Evolutionary conservation across 371 early-diverging fungal genomes (phyloP).

Genomic region (Actinomortierella wolfii): DNA sequence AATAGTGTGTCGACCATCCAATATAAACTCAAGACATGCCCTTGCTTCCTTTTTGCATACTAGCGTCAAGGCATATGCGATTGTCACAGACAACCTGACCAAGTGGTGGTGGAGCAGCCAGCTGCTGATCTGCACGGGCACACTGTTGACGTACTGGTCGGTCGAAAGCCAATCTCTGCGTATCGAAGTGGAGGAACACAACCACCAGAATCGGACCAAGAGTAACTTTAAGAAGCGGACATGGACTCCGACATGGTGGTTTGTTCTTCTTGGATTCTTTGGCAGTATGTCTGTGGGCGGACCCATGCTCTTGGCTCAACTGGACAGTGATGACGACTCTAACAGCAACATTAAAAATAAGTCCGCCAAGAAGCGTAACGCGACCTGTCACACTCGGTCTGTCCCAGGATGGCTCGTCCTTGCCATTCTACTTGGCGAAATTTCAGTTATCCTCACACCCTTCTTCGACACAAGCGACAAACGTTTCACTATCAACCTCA

Average conservation of each 20-base stretch:
- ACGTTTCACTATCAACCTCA: conserved; percentile 26
- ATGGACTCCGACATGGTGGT: conserved; percentile 48
- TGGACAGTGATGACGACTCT: conserved; percentile 10
- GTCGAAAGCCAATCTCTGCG: conserved; percentile 41
- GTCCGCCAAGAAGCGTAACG: conserved; percentile 10
- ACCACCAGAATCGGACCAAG: conserved; percentile 4
- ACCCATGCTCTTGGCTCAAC: conserved; percentile 40
- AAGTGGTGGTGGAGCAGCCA: conserved; percentile 49
- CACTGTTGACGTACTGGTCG: conserved; percentile 42
- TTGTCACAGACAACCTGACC: conserved; percentile 39
- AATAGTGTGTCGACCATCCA: too few relatives aligned
- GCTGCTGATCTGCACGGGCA: conserved; percentile 35
- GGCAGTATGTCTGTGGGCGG: conserved; percentile 47
- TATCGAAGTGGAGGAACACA: neutral
- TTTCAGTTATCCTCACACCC: conserved; percentile 33
- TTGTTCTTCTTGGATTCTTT: conserved; percentile 43
- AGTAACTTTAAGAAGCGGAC: conserved; percentile 1
- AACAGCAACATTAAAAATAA: neutral
- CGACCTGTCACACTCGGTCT: conserved; percentile 16
- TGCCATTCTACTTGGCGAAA: conserved; percentile 32
- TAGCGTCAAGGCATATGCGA: conserved; percentile 42
- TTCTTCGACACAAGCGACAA: conserved; percentile 20
- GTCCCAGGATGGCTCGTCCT: conserved; percentile 28
- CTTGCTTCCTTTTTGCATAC: neutral
- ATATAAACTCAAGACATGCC: too few relatives aligned